Evolutionary conservation across 2,329 filamentous ascomycete genomes (phyloP).

Genomic region (Aureobasidium uvarum): DNA sequence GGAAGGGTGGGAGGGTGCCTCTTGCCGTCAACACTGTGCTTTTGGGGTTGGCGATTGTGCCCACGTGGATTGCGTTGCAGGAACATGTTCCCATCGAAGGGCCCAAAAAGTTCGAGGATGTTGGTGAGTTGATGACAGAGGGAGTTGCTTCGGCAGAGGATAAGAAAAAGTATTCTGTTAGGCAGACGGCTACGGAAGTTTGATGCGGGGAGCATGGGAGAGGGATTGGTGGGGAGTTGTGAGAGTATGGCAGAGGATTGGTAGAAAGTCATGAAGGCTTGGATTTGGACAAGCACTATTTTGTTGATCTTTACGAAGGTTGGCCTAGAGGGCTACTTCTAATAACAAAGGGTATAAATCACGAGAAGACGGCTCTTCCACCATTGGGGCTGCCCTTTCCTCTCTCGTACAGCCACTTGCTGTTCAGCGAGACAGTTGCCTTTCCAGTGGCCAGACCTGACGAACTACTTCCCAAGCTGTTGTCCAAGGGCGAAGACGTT

Average conservation of each 20-base stretch:
- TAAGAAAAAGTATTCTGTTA: slow-evolving; percentile 22
- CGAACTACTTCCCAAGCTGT: slow-evolving; percentile 46
- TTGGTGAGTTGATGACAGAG: neutral
- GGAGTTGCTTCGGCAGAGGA: neutral
- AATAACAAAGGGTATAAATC: neutral
- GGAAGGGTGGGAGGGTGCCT: slow-evolving; percentile 46
- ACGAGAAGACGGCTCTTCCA: slow-evolving; percentile 26
- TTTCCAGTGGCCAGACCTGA: slow-evolving; percentile 62
- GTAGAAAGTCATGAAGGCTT: neutral
- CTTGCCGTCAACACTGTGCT: slow-evolving; percentile 43
- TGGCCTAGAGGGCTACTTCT: neutral
- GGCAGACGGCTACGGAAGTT: slow-evolving; percentile 14
- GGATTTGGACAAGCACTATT: neutral
- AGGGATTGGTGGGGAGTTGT: neutral
- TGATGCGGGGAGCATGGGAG: neutral
- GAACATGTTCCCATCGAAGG: slow-evolving; percentile 35
- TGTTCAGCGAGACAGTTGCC: slow-evolving; percentile 76
- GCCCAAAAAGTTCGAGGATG: slow-evolving; percentile 17
- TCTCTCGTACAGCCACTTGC: slow-evolving; percentile 92
- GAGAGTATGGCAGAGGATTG: no score
- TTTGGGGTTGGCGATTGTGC: slow-evolving; percentile 34
- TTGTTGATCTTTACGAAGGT: neutral
- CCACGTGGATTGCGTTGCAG: slow-evolving; percentile 38
- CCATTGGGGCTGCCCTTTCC: slow-evolving; percentile 57
- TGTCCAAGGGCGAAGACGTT: slow-evolving; percentile 48